Percentiles rank a stretch among this genome's conserved stretches.
These are phyloP conservation scores for Glycyrrhiza uralensis DNA, from an alignment of 306 rosid species.

Conservation along the genomic window DNA sequence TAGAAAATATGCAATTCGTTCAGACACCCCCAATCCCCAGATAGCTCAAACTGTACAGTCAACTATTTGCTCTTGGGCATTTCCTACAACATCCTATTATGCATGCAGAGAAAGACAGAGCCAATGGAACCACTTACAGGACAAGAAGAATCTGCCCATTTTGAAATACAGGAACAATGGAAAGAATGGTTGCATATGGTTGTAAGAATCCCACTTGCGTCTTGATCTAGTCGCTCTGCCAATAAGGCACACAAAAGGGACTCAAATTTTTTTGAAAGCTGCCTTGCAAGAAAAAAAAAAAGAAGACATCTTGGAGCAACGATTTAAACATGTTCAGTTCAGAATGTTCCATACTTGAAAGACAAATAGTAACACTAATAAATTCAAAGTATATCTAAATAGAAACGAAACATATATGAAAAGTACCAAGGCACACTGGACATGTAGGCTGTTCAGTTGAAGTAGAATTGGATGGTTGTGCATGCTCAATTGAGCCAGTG, in stretches of 20 bases:
- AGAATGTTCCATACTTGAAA: neutral
- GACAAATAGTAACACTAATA: neutral
- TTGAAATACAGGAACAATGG: slow-evolving; percentile 92
- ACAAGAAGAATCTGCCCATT: slow-evolving; percentile 95
- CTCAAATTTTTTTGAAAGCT: neutral
- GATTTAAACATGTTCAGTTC: too few species aligned
- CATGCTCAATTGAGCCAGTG: slow-evolving; percentile 82
- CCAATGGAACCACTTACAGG: slow-evolving; percentile 57
- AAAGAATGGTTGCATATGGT: slow-evolving; percentile 98
- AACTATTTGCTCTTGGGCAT: neutral
- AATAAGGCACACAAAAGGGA: slow-evolving; percentile 4
- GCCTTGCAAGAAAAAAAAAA: neutral
- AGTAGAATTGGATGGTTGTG: slow-evolving; percentile 62
- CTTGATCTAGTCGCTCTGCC: slow-evolving; percentile 93
- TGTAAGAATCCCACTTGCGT: slow-evolving; percentile 79
- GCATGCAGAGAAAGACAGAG: neutral
- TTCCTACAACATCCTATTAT: neutral
- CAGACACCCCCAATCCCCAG: slow-evolving; percentile 9
- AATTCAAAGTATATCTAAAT: neutral
- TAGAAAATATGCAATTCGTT: neutral
- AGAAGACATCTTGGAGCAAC: neutral
- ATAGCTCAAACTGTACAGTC: neutral
- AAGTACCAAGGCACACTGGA: slow-evolving; percentile 89
- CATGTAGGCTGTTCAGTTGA: slow-evolving; percentile 88
- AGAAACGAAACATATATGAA: neutral